These are phyloP conservation scores for Septoria petroselini DNA, from an alignment of 2,329 filamentous ascomycete genomes.

Conservation along the genomic window DNA sequence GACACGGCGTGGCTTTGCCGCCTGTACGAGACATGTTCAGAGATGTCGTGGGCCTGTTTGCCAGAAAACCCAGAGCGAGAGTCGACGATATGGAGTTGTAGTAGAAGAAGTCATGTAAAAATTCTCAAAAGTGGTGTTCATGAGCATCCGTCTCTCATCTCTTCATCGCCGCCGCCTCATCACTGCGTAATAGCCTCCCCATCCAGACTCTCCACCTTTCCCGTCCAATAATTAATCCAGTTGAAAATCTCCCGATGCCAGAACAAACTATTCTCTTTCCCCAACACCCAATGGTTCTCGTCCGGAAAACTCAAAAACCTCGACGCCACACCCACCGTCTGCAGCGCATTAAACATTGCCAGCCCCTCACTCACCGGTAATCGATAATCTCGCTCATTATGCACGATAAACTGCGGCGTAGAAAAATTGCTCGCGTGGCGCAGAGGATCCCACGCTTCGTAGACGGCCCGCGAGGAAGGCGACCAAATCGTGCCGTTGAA, in stretches of 20 bases:
- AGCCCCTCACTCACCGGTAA: constrained; percentile 27
- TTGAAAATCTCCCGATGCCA: constrained; percentile 30
- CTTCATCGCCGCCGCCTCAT: not conserved
- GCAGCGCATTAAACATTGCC: constrained; percentile 29
- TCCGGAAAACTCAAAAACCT: constrained; percentile 27
- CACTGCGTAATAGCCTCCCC: constrained; percentile 22
- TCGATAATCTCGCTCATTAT: constrained; percentile 28
- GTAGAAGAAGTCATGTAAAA: not conserved
- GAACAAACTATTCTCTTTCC: constrained; percentile 27
- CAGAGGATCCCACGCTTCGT: constrained; percentile 26
- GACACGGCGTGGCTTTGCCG: constrained; percentile 63
- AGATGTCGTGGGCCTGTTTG: constrained; percentile 64
- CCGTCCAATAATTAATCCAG: constrained; percentile 29
- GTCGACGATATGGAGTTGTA: constrained; percentile 13
- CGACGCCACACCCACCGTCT: constrained; percentile 24
- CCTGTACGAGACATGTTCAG: constrained; percentile 74
- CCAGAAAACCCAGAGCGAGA: constrained; percentile 49
- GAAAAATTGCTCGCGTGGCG: constrained; percentile 27
- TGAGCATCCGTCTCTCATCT: not conserved
- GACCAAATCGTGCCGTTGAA: constrained; percentile 52
- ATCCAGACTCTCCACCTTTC: constrained; percentile 24
- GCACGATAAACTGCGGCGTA: constrained; percentile 28
- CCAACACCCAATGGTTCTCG: constrained; percentile 26
- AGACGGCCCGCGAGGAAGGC: constrained; percentile 25
- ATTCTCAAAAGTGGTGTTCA: not conserved